Base-by-base conservation (phyloP, 345 rosid genomes). In the Bruguiera gymnorhiza region DNA sequence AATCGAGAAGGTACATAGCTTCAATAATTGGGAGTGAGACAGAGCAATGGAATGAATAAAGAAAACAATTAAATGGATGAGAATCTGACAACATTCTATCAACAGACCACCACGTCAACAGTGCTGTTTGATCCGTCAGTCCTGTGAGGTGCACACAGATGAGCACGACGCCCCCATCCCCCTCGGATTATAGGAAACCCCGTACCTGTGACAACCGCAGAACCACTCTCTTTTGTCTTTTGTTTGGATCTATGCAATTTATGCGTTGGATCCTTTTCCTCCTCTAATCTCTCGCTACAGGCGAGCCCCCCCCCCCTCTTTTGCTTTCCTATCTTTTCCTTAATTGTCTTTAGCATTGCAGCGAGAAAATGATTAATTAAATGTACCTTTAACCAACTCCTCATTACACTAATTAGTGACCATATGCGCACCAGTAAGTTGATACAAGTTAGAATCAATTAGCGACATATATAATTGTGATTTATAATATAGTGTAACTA, bases 141-240 rank as follows among this genome's bases (percentile, higher is more conserved):
- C 13, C 10, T 8, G 18, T 58, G 34, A 67, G 64, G 23, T 53
- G 77, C 78, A 75, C 66, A 73, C 69, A 3, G 18, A 3, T 43
- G 50, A 43, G 13, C 18, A 43, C 18, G 50, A 78, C 75, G 74
- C 63, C 69, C 76, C 11, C 70, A 74, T 59, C 59, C 53, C 29
- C 69, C 79, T 58, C 66, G 31, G 73, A 80, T 78, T 23, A 63
- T 66, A 81, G 82, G 29, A 64, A 43, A 43, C 30, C 50, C 76
- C 50, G 5, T 3, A 3, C 83, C 74, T 81, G 84, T 80, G 87
- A 66, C 26, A 27, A 26, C 70, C 78, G 73, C 67, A 73, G 59
- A 58, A 34, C 26, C 57, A 39, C 63, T 58, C 62, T 62, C 48
- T 62, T 64, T 78, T 76, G 54, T 66, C 68, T 52, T 57, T 73